phyloP scores from a whole-genome alignment of 768 basidiomycete genomes.

The Tricholoma bakamatsutake region DNA sequence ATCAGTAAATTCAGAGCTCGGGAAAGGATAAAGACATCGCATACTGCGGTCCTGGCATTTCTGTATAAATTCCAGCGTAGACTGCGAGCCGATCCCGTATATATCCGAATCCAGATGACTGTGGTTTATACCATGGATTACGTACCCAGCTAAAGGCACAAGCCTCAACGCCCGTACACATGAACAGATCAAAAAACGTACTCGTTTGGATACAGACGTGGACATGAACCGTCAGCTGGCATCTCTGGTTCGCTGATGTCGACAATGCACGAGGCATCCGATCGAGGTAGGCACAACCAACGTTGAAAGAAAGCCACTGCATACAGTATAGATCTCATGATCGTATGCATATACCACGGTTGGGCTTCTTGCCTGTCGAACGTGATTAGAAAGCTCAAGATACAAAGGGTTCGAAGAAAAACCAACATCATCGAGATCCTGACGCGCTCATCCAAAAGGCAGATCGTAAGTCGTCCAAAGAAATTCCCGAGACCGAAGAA shows the following conservation, averaged over 20 bases:
- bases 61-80: conserved; percentile 26
- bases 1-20: neutral
- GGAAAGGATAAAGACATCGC: conserved; percentile 5
- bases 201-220: conserved; percentile 31
- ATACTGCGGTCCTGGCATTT: conserved; percentile 34
- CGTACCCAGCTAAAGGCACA: conserved; percentile 22
- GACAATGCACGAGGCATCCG: conserved; percentile 15
- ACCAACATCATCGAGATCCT: conserved; percentile 45
- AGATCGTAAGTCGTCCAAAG: conserved; percentile 25
- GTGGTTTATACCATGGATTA: conserved; percentile 44
- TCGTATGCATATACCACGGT: conserved; percentile 25
- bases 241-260: conserved; percentile 15
- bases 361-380: conserved; percentile 30
- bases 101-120: conserved; percentile 22
- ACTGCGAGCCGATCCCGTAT: conserved; percentile 27
- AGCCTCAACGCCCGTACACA: neutral
- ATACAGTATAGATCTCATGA: conserved; percentile 19
- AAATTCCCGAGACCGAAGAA: conserved; percentile 33
- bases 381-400: neutral
- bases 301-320: conserved; percentile 27
- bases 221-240: conserved; percentile 15
- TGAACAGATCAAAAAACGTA: conserved; percentile 7
- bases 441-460: conserved; percentile 37
- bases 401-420: neutral
- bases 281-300: conserved; percentile 35